Evolutionary conservation across 1,284 basidiomycete species (phyloP), one percentile per base, ranked within the genome.

Genomic region (Kalmanozyma brasiliensis): DNA sequence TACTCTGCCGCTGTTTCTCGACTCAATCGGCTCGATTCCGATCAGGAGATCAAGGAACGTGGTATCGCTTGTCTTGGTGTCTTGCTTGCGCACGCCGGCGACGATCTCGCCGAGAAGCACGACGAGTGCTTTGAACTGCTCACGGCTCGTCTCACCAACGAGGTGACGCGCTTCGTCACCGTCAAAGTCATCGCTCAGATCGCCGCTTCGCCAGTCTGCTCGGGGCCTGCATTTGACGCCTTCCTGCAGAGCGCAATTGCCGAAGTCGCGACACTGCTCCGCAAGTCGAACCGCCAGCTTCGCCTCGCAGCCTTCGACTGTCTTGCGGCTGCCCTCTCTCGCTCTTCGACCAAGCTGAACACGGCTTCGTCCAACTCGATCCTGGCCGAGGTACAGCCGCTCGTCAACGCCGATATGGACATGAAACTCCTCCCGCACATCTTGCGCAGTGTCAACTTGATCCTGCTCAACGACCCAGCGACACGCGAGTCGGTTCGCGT

Each of bases 1-100:
- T 95, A 94, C 81, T 84, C 87, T 11, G 89, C 91, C 49, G 89
- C 91, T 3, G 85, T 91, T 2, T 82, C 84, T 19, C 86, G 93
- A 33, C 84, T 98, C 35, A 87, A 85, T 46, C 90, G 88, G 48
- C 87, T 90, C 59, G 91, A 93, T 66, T 93, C 93, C 4, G 95
- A 98, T 81, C 89, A 92, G 11, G 93, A 97, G 69, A 92, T 98
- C 30, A 88, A 92, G 36, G 87, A 88, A 33, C 88, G 87, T 66
- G 93, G 93, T 0, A 90, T 98, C 75, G 88, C 90, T 30, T 89
- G 88, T 38, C 87, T 97, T 33, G 93, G 91, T 1, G 90, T 92
- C 76, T 84, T 98, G 5, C 91, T 97, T 86, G 87, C 93, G 33
- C 89, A 89, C 68, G 92, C 93, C 10, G 90, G 91, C 0, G 92